Conservation (phyloP, 768 basidiomycete genomes). For the Hypholoma fasciculare region DNA sequence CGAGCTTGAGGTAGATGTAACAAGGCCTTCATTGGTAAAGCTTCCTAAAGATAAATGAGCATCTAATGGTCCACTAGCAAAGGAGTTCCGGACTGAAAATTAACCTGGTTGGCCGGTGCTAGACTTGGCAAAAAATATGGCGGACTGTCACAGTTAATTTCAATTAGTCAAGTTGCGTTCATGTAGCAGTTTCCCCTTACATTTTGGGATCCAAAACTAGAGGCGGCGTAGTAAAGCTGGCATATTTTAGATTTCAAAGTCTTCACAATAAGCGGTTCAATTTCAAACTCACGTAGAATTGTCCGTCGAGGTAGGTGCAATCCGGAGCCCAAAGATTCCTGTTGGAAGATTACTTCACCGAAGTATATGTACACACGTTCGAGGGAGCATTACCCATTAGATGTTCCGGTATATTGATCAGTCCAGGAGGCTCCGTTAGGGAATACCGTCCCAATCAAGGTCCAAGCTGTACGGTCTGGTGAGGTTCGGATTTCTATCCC, state of each 20-base stretch:
- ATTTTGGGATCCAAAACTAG: conserved; percentile 54
- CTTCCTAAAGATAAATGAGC: conserved; percentile 24
- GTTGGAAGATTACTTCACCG: not conserved
- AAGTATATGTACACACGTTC: not conserved
- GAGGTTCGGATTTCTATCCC: conserved; percentile 54
- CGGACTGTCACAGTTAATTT: conserved; percentile 33
- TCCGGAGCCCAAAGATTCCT: conserved; percentile 42
- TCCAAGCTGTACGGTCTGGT: conserved; percentile 47
- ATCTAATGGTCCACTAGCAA: no score
- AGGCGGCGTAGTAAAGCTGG: conserved; percentile 56
- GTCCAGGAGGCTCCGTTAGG: conserved; percentile 54
- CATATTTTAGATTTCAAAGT: not conserved
- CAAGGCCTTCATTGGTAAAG: conserved; percentile 47
- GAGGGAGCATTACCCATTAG: conserved; percentile 35
- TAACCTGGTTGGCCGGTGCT: conserved; percentile 44
- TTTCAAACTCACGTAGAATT: conserved; percentile 20
- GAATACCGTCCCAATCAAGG: conserved; percentile 44
- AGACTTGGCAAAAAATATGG: conserved; percentile 55
- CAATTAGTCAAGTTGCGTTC: conserved; percentile 43
- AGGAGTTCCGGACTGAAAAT: not conserved
- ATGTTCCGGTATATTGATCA: conserved; percentile 45
- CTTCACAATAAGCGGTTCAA: no score
- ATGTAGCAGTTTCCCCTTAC: conserved; percentile 36
- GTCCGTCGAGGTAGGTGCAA: conserved; percentile 31
- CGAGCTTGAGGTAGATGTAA: conserved; percentile 39